Conservation (phyloP, 768 basidiomycete genomes). For the Suillus fuscotomentosus region DNA sequence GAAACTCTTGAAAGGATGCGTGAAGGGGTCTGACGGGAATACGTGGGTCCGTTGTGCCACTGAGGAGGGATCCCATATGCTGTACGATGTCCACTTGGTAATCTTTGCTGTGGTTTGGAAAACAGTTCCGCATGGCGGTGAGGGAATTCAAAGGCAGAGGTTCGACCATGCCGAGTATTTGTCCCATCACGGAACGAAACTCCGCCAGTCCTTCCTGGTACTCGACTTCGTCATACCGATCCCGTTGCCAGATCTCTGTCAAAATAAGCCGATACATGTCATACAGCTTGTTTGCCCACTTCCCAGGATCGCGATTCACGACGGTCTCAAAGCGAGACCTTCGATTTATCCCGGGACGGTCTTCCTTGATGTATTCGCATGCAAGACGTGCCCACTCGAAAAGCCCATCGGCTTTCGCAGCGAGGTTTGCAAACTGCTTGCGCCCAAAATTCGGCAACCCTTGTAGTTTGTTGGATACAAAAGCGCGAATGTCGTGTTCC, state of each 20-base stretch:
- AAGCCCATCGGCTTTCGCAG: background rate
- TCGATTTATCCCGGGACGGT: background rate
- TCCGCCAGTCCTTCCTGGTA: background rate
- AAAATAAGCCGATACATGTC: background rate
- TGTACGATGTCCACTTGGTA: background rate
- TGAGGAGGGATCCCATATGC: no score
- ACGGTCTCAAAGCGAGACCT: background rate
- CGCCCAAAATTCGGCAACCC: background rate
- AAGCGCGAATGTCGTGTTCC: background rate
- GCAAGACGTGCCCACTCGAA: slow-evolving; percentile 11
- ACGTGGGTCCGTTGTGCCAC: no score
- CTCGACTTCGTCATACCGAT: background rate
- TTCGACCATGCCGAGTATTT: background rate
- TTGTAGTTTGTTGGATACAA: background rate
- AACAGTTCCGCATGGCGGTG: background rate
- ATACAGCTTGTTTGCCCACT: background rate
- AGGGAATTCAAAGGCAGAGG: background rate
- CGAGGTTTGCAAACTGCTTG: background rate
- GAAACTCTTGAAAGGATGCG: no score
- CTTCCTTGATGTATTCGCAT: background rate
- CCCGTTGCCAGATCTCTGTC: background rate
- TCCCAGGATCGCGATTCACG: background rate
- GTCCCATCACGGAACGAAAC: slow-evolving; percentile 6
- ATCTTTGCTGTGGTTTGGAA: background rate
- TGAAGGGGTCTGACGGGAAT: no score